Evolutionary conservation across 2,329 filamentous ascomycete genomes (phyloP).

Genomic region (Neoascochyta sp.): DNA sequence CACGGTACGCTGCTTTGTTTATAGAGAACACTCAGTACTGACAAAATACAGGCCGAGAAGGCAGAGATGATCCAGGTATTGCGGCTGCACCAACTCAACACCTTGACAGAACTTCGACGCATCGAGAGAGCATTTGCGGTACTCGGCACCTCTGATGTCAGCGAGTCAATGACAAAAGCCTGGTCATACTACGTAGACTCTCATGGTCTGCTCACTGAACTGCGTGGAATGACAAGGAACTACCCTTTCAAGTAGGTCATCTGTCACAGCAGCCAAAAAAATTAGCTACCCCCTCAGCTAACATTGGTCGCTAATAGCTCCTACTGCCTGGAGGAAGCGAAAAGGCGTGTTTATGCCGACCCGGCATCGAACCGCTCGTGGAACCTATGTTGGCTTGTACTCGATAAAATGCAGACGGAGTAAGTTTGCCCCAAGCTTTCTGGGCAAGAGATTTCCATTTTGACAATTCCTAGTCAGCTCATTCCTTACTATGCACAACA

Average conservation of each 20-base stretch:
- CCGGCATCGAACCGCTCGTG: constrained; percentile 66
- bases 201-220: constrained; percentile 65
- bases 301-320: constrained; percentile 42
- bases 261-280: too few species aligned
- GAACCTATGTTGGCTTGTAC: constrained; percentile 71
- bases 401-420: constrained; percentile 64
- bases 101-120: constrained; percentile 66
- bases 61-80: constrained; percentile 61
- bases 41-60: constrained; percentile 42
- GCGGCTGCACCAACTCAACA: constrained; percentile 66
- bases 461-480: constrained; percentile 53
- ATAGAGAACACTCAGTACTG: constrained; percentile 1
- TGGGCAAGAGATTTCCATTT: too few species aligned
- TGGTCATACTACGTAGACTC: constrained; percentile 70
- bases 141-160: constrained; percentile 57
- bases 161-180: constrained; percentile 64
- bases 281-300: too few species aligned
- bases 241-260: constrained; percentile 57
- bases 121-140: constrained; percentile 64
- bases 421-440: too few species aligned
- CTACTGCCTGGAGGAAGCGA: constrained; percentile 63
- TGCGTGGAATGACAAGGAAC: constrained; percentile 63
- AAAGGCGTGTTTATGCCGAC: constrained; percentile 60
- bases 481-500: constrained; percentile 58
- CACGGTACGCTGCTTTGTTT: constrained; percentile 11